phyloP scores from a whole-genome alignment of 306 rosid genomes.

The Quercus dentata region DNA sequence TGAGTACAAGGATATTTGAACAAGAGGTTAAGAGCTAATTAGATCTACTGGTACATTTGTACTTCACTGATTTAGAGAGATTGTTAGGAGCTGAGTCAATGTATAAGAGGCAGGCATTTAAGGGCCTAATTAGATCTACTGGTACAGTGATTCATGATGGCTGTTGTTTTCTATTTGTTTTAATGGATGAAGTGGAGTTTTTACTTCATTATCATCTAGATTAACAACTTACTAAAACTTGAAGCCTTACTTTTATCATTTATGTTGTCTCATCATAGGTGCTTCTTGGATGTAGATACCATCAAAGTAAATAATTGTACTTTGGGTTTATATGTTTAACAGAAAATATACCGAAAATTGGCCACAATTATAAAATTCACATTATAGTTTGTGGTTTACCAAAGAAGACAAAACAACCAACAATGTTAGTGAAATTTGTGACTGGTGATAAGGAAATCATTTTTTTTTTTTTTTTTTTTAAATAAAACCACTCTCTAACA shows the following conservation, averaged over 20 bases:
- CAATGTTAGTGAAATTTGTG: neutral
- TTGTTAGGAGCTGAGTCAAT: neutral
- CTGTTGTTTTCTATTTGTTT: neutral
- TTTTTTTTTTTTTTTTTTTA: neutral
- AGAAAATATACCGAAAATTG: neutral
- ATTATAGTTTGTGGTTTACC: neutral
- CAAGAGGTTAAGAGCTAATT: neutral
- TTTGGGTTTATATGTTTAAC: neutral
- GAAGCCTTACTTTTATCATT: neutral
- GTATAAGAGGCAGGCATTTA: neutral
- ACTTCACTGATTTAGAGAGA: neutral
- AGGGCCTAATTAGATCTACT: neutral
- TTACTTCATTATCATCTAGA: neutral
- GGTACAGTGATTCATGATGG: too few relatives aligned
- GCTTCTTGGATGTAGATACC: neutral
- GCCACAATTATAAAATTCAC: neutral
- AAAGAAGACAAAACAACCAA: neutral
- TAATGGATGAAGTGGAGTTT: neutral
- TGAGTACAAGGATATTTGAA: neutral
- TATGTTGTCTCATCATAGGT: neutral
- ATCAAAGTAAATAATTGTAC: neutral
- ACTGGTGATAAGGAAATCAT: neutral
- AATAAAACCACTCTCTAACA: too few relatives aligned
- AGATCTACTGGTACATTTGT: neutral
- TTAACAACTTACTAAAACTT: neutral